phyloP scores from a whole-genome alignment of 2,329 filamentous ascomycete species.

The Tetracladium maxilliforme region DNA sequence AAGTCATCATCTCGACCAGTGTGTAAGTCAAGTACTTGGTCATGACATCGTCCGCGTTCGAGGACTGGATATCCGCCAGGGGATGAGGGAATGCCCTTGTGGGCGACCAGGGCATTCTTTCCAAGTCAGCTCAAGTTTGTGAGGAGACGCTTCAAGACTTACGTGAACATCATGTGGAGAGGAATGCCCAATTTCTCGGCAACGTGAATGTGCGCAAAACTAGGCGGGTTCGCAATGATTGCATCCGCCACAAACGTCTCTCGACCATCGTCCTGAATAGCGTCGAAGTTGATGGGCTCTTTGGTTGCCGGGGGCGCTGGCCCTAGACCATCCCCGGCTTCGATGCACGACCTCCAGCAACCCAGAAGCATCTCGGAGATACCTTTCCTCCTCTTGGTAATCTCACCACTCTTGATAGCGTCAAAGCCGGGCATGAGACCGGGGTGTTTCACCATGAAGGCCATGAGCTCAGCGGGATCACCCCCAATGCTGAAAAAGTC shows the following conservation, averaged over 20 bases:
- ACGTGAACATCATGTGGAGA: constrained; percentile 83
- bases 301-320: constrained; percentile 28
- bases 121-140: constrained; percentile 2
- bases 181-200: constrained; percentile 64
- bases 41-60: constrained; percentile 45
- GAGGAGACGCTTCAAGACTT: constrained; percentile 21
- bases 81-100: constrained; percentile 59
- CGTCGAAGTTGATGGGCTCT: constrained; percentile 15
- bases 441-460: constrained; percentile 85
- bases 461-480: constrained; percentile 63
- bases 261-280: constrained; percentile 12
- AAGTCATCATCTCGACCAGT: constrained; percentile 58
- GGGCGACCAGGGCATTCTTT: constrained; percentile 55
- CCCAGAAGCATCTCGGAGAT: constrained; percentile 71
- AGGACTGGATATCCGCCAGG: constrained; percentile 50
- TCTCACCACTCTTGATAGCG: constrained; percentile 60
- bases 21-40: constrained; percentile 57
- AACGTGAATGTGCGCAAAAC: constrained; percentile 62
- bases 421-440: constrained; percentile 75
- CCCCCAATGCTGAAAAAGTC: constrained; percentile 70
- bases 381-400: constrained; percentile 57
- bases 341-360: constrained; percentile 76
- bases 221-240: constrained; percentile 67
- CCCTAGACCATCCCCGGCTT: constrained; percentile 54
- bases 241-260: constrained; percentile 69